phyloP scores from a whole-genome alignment of 2,329 filamentous ascomycete species.

The Thelonectria rubi region DNA sequence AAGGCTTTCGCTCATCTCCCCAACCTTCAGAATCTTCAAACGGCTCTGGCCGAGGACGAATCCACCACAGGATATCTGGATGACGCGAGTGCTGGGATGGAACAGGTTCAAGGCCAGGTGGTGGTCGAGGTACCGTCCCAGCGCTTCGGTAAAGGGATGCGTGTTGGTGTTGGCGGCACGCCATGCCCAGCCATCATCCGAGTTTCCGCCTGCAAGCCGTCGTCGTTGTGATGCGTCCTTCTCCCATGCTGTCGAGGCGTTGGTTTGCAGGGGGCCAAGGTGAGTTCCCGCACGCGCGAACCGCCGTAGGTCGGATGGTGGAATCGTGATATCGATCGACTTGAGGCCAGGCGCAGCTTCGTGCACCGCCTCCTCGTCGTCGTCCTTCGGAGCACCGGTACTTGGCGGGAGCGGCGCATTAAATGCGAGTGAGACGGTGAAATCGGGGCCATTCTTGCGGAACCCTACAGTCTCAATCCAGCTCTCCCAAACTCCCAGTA shows the following conservation, averaged over 20 bases:
- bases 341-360: conserved; percentile 45
- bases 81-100: conserved; percentile 62
- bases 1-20: conserved; percentile 44
- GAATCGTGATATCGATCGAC: conserved; percentile 62
- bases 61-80: conserved; percentile 63
- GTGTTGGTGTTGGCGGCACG: conserved; percentile 38
- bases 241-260: conserved; percentile 40
- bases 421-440: conserved; percentile 62
- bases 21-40: conserved; percentile 56
- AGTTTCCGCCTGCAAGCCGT: conserved; percentile 56
- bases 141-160: conserved; percentile 59
- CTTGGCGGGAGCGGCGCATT: conserved; percentile 48
- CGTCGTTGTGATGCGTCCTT: conserved; percentile 51
- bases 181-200: conserved; percentile 65
- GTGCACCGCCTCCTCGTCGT: conserved; percentile 31
- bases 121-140: conserved; percentile 59
- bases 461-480: conserved; percentile 57
- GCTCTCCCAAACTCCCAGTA: conserved; percentile 60
- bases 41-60: conserved; percentile 64
- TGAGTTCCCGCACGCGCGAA: conserved; percentile 55
- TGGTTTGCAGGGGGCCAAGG: conserved; percentile 14
- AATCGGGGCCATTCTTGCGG: conserved; percentile 51
- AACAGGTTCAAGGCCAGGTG: conserved; percentile 65
- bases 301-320: conserved; percentile 56
- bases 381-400: conserved; percentile 14